A percentile compares a stretch with the other conserved stretches of the same genome.
Conservation (phyloP, 169 alveolate genomes). For the Miamiensis avidus region DNA sequence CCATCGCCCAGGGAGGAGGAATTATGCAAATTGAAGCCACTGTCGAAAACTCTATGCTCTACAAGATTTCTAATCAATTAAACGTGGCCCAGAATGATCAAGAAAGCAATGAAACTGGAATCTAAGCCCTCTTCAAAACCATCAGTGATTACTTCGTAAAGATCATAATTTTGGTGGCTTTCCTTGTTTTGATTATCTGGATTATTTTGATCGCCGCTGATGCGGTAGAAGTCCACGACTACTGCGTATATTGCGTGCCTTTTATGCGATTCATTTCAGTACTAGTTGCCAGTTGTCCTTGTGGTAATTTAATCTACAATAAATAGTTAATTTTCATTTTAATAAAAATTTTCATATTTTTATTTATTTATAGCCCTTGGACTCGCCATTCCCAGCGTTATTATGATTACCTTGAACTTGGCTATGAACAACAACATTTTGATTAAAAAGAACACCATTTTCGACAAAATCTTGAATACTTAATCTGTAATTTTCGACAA, state of each 20-base stretch:
- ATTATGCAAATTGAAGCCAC: slow-evolving; percentile 24
- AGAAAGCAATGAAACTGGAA: slow-evolving; percentile 26
- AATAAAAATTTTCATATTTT: neutral
- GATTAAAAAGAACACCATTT: slow-evolving; percentile 40
- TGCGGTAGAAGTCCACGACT: slow-evolving; percentile 22
- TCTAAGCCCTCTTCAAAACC: slow-evolving; percentile 25
- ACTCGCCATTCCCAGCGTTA: slow-evolving; percentile 45
- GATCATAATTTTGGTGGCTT: slow-evolving; percentile 13
- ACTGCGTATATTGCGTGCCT: slow-evolving; percentile 46
- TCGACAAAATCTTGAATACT: slow-evolving; percentile 32
- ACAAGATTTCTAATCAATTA: slow-evolving; percentile 29
- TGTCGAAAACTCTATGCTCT: slow-evolving; percentile 36
- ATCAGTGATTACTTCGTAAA: slow-evolving; percentile 27
- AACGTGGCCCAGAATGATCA: slow-evolving; percentile 40
- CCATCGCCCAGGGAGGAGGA: slow-evolving; percentile 33
- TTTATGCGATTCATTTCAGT: slow-evolving; percentile 33
- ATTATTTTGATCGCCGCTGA: slow-evolving; percentile 18
- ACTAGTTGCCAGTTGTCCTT: slow-evolving; percentile 40
- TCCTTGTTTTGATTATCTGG: slow-evolving; percentile 27
- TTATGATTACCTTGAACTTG: slow-evolving; percentile 33
- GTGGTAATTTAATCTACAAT: neutral
- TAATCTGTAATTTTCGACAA: slow-evolving; percentile 40
- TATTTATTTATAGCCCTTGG: too few species aligned
- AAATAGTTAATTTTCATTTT: neutral
- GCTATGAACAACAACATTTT: slow-evolving; percentile 32